These are phyloP conservation scores for Eucalyptus fibrosa DNA, from an alignment of 345 rosid genomes.

Conservation along the genomic window DNA sequence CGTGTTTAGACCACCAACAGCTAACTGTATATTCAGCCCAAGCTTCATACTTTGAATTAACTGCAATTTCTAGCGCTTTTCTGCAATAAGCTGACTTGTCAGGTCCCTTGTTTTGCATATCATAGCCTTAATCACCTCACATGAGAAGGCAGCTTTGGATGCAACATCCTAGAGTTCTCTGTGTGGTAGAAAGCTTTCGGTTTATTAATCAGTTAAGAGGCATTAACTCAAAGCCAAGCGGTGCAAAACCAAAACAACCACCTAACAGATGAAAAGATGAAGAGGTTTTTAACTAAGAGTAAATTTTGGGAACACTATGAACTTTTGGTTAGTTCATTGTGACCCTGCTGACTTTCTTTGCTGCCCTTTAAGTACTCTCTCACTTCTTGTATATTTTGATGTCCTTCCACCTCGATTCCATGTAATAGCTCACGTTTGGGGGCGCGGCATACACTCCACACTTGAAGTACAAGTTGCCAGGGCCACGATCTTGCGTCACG, in stretches of 20 bases:
- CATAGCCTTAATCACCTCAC: not conserved
- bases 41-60: not conserved
- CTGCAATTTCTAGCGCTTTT: not conserved
- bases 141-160: not conserved
- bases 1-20: not conserved
- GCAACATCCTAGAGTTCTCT: not conserved
- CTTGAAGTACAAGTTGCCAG: slow-evolving; percentile 13
- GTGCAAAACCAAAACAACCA: not conserved
- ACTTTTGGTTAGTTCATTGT: not conserved
- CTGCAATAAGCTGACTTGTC: not conserved
- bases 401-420: slow-evolving; percentile 27
- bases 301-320: not conserved
- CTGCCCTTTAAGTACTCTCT: not conserved
- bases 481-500: not conserved
- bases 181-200: not conserved
- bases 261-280: not conserved
- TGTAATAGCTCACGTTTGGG: slow-evolving; percentile 3
- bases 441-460: slow-evolving; percentile 28
- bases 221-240: not conserved
- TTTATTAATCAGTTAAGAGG: not conserved
- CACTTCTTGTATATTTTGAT: slow-evolving; percentile 18
- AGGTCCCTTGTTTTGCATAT: not conserved
- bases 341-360: not conserved
- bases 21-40: not conserved
- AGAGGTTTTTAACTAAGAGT: not conserved